Evolutionary conservation across 192 early-diverging fungal genomes (phyloP).

Genomic region (Mortierella alpina): DNA sequence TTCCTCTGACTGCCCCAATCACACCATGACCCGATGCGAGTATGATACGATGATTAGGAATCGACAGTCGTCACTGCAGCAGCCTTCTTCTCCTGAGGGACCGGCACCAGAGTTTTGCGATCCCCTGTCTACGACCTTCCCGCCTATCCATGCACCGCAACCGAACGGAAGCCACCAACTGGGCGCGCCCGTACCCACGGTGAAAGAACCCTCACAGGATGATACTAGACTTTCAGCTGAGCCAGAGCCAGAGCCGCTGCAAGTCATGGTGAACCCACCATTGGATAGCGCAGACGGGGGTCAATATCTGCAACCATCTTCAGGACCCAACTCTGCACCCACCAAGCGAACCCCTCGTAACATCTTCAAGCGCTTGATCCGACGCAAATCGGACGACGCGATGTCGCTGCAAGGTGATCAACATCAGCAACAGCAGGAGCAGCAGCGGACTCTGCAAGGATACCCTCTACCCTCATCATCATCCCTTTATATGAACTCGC

Average conservation of each 20-base stretch:
- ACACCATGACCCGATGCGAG: slow-evolving; percentile 10
- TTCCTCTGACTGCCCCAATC: neutral
- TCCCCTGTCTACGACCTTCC: too few relatives aligned
- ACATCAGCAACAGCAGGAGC: neutral
- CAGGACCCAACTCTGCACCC: neutral
- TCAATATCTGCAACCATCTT: slow-evolving; percentile 8
- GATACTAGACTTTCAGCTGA: neutral
- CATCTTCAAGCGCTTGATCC: slow-evolving; percentile 36
- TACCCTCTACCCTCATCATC: neutral
- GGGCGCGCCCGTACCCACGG: too few relatives aligned
- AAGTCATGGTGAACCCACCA: neutral
- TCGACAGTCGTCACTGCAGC: neutral
- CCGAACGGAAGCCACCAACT: too few relatives aligned
- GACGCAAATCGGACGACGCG: slow-evolving; percentile 20
- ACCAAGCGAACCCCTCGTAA: slow-evolving; percentile 12
- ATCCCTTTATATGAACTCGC: slow-evolving; percentile 17
- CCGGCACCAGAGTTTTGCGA: neutral
- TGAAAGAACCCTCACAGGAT: too few relatives aligned
- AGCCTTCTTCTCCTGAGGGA: neutral
- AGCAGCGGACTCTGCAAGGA: neutral
- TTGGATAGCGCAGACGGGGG: neutral
- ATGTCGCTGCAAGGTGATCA: neutral
- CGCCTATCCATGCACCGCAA: neutral
- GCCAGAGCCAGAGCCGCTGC: neutral
- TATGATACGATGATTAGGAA: slow-evolving; percentile 9